Base-by-base conservation (phyloP, 176 grass and related monocot genomes). In the Cymbopogon citratus region DNA sequence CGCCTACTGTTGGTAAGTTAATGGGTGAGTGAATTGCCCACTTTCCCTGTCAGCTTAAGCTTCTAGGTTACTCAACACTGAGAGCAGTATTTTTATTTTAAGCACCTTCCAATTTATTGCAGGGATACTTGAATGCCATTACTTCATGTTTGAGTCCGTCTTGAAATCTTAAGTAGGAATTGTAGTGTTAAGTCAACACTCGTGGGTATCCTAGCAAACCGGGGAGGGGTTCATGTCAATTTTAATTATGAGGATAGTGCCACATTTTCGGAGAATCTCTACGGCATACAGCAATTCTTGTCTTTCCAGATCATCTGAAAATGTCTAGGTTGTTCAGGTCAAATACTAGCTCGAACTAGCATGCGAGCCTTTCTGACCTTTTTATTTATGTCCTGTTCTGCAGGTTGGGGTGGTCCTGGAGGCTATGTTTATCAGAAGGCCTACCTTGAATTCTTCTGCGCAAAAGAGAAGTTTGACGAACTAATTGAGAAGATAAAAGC, bases 351-450 rank as follows among this genome's bases (percentile, higher is more conserved):
- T 27, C 16, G 2, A 15, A 41, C 36, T 24, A 69, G 41, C 25
- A 7, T 27, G 3, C 28, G 41, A 28, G 5, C 40, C 13, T 18
- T 48, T 72, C 41, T 18, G 7, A 29, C 70, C 41, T 29, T 25
- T 73, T 48, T 19, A 51, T 39, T 63, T 45, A 7, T 77, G 33
- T 18, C 23, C 21, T 80, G 33, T 73, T 87, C 64, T 70, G n/a
- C 66, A 97, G 94, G 94, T 57, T 97, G 94, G 94, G 94, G 91
- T 2, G 88, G 91, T 8, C 81, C 91, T 27, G 86, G 90, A 70
- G 94, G 94, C 23, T 97, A 97, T 44, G 89, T 97, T 34, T 97
- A 97, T 86, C 94, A 97, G 72, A 97, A 97, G 76, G 90, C 94
- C 13, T 97, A 97, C 57, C 69, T 87, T 9, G 94, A 97, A 48